Base-by-base conservation (phyloP, 345 rosid species). In the Salix suchowensis region DNA sequence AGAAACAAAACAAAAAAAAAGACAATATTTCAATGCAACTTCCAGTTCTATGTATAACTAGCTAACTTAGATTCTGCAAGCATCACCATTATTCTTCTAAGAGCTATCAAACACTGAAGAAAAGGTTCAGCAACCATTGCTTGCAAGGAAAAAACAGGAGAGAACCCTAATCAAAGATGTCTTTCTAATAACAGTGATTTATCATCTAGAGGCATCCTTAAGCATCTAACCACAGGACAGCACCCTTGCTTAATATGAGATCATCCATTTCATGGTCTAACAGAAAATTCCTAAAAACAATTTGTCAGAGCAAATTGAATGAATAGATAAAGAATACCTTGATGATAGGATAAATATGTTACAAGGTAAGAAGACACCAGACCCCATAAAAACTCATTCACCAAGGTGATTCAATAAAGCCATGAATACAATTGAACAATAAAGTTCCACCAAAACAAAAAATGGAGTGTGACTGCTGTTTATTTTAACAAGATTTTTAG, bases 131-230 rank as follows among this genome's bases (percentile, higher is more conserved):
- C 30, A 18, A 44, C 69, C 73, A 46, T 26, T 23, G 71, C 80
- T 21, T 9, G 48, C 30, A 39, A 65, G 18, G 58, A 12, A 68
- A 78, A 67, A 67, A 54, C 6, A 62, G 48, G 24, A 70, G 46
- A 75, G 18, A 67, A 76, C 65, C 77, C 80, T 42, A 73, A 76
- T 65, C 71, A 67, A 78, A 21, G 32, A 70, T 34, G 30, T 64
- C 55, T 21, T 76, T 75, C 74, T 28, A 68, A 65, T 72, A 74
- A 70, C 71, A 82, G 76, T 73, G 76, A 80, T 70, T 85, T 80
- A 76, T 85, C 86, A 77, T 83, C 75, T 55, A 80, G 80, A 78
- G 77, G 76, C 80, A 80, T 75, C 81, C 65, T 74, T 74, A 77
- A 30, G 70, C 82, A 67, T 58, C 81, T 74, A 82, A 82, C 70